phyloP scores from a whole-genome alignment of 352 stramenopile species.

The Thraustochytrium striatum region DNA sequence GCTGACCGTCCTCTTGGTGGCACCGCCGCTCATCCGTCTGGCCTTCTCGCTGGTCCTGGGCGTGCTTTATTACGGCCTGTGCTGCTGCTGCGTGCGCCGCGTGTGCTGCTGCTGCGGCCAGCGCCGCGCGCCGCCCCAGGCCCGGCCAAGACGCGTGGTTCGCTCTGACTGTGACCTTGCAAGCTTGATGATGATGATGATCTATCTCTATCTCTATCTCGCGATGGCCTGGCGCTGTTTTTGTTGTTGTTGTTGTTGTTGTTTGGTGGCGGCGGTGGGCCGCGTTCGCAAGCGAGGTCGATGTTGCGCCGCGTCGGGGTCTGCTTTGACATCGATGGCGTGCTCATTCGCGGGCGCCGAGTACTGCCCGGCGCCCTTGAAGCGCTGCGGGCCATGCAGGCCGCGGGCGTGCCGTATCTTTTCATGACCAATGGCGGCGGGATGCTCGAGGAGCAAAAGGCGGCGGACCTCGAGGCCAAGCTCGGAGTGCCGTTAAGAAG shows the following conservation, averaged over 20 bases:
- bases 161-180: no score
- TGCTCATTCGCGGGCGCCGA: conserved; percentile 74
- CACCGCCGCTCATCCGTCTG: neutral
- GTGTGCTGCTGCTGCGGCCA: no score
- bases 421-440: conserved; percentile 82
- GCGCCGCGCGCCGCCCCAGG: no score
- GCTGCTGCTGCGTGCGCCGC: conserved; percentile 15
- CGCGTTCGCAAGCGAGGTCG: no score
- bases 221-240: no score
- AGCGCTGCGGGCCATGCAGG: conserved; percentile 65
- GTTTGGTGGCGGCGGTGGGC: no score
- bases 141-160: no score
- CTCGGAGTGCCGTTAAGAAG: conserved; percentile 65
- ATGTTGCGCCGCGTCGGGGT: conserved; percentile 75
- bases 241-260: no score
- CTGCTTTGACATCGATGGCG: conserved; percentile 83
- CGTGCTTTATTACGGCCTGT: neutral
- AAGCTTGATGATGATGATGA: no score
- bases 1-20: neutral
- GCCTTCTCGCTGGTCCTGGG: neutral
- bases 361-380: conserved; percentile 66
- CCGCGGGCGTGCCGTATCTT: conserved; percentile 70
- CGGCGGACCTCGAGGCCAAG: conserved; percentile 64
- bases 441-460: conserved; percentile 75
- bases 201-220: no score